These are phyloP conservation scores for Hypsizygus ulmarius DNA, from an alignment of 1,284 basidiomycete species.

Conservation along the genomic window DNA sequence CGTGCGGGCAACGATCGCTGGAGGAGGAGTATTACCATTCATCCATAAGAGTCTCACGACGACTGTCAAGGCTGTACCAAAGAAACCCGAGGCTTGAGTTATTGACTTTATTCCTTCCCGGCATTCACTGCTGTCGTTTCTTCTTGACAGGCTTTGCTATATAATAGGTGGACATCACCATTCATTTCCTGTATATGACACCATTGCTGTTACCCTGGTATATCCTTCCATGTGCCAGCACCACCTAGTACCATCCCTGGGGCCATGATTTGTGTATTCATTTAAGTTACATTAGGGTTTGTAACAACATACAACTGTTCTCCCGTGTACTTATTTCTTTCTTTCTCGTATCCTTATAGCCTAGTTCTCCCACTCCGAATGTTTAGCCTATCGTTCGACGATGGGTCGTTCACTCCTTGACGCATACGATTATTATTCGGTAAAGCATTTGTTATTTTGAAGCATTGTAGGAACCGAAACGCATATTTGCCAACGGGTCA, in stretches of 20 bases:
- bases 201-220: not conserved
- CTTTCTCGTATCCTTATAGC: conserved; percentile 20
- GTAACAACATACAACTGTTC: conserved; percentile 14
- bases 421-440: too few relatives aligned
- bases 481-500: too few relatives aligned
- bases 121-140: not conserved
- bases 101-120: not conserved
- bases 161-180: too few relatives aligned
- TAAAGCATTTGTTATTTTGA: too few relatives aligned
- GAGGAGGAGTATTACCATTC: conserved; percentile 92
- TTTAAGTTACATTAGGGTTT: conserved; percentile 12
- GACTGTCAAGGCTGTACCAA: conserved; percentile 34
- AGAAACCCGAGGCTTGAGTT: conserved; percentile 31
- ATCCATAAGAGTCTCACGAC: conserved; percentile 87
- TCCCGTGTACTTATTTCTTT: conserved; percentile 15
- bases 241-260: conserved; percentile 5
- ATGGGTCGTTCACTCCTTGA: too few relatives aligned
- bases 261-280: conserved; percentile 11
- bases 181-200: not conserved
- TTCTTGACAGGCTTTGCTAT: not conserved
- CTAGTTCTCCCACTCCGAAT: conserved; percentile 2
- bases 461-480: too few relatives aligned
- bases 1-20: conserved; percentile 68
- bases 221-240: conserved; percentile 3
- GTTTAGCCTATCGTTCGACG: not conserved